Base-by-base conservation (phyloP, 1,284 basidiomycete species). In the Laetiporus sulphureus region DNA sequence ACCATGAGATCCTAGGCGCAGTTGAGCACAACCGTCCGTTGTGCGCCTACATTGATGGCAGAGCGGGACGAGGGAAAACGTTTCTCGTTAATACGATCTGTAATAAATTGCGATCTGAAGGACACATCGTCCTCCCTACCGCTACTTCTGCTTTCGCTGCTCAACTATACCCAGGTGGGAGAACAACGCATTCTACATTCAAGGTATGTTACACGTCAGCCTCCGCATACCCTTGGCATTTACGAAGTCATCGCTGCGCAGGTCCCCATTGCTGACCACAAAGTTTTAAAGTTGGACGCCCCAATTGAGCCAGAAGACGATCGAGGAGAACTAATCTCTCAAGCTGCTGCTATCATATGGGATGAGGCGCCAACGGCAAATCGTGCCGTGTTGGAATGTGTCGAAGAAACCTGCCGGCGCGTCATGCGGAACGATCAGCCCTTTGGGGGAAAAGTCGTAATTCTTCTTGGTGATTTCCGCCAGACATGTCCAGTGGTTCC, bases 311-410 rank as follows among this genome's bases (percentile, higher is more conserved):
- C 41, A 3, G 38, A 48, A 19, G 51, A 58, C 35, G 41, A 57
- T 1, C 47, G 60, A 1, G 64, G 56, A 1, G 60, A 68, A 32
- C 52, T 68, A 4, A 55, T 70, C 5, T 41, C 40, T 0, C 46
- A 56, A 31, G 52, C 63, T 0, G 42, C 52, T 1, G 41, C 60
- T 6, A 61, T 66, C 27, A 56, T 64, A 1, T 65, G 62, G 61
- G 67, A 69, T 41, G 63, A 69, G 44, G 61, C 62, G 5, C 65
- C 66, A 0, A 68, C 67, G 64, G 60, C 61, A 5, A 67, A 68
- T 37, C 49, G 49, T 10, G 57, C 61, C 0, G 64, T 64, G 2
- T 36, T 66, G 1, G 35, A 47, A 3, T 66, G 66, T 41, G 60
- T 68, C n/a, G 63, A 69, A 10, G 52, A 54, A 38, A 54, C 51